A percentile compares a stretch with the other conserved stretches of the same genome.
Evolutionary conservation across 768 basidiomycete genomes (phyloP).

Genomic region (Suillus lakei): DNA sequence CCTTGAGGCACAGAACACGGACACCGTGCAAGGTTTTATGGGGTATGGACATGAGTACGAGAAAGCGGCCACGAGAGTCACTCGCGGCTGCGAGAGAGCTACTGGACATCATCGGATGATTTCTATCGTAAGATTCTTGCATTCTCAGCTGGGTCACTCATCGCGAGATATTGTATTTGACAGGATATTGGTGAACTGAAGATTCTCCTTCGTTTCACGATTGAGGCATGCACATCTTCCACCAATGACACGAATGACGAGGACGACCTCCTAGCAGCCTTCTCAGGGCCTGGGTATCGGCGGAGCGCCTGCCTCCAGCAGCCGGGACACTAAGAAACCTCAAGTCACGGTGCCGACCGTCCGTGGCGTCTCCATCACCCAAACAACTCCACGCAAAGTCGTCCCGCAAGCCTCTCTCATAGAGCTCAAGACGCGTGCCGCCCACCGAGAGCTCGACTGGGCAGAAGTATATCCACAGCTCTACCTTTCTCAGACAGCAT

Average conservation of each 20-base stretch:
- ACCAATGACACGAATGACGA: slow-evolving; percentile 11
- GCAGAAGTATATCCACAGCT: slow-evolving; percentile 66
- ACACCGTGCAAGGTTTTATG: slow-evolving; percentile 30
- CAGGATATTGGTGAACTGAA: slow-evolving; percentile 64
- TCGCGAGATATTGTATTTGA: background rate
- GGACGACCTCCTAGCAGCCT: slow-evolving; percentile 30
- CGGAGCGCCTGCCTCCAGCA: slow-evolving; percentile 1
- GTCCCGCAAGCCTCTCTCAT: slow-evolving; percentile 41
- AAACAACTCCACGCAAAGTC: slow-evolving; percentile 29
- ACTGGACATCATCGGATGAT: slow-evolving; percentile 68
- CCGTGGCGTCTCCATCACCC: slow-evolving; percentile 23
- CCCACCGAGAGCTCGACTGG: slow-evolving; percentile 52
- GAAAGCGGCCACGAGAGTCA: slow-evolving; percentile 52
- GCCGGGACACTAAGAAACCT: background rate
- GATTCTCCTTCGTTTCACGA: slow-evolving; percentile 62
- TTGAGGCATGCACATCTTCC: slow-evolving; percentile 44
- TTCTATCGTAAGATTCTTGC: slow-evolving; percentile 53
- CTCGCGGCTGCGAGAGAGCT: slow-evolving; percentile 51
- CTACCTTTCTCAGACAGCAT: slow-evolving; percentile 68
- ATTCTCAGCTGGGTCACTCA: background rate
- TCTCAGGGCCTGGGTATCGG: slow-evolving; percentile 29
- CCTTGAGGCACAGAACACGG: slow-evolving; percentile 44
- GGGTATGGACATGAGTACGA: slow-evolving; percentile 69
- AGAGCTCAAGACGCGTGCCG: slow-evolving; percentile 40
- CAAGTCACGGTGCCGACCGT: slow-evolving; percentile 7